Evolutionary conservation across 805 yeast genomes (phyloP).

Genomic region (Starmerella apis): DNA sequence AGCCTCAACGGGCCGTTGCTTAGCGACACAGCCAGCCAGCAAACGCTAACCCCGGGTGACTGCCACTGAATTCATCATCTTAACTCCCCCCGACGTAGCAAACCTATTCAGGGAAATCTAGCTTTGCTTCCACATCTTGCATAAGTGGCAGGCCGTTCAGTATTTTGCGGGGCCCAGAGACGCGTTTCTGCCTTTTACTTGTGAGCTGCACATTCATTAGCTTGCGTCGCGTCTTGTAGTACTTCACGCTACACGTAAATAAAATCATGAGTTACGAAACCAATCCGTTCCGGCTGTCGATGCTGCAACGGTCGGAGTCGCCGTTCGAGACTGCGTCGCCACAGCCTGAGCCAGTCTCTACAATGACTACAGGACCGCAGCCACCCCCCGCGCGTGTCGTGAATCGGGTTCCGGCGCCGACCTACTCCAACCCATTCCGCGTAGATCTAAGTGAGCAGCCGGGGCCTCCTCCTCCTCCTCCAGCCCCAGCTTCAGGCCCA

Average conservation of each 20-base stretch:
- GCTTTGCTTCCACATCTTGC: background rate
- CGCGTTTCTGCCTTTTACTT: background rate
- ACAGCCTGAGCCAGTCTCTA: background rate
- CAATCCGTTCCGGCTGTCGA: constrained; percentile 27
- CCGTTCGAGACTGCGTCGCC: constrained; percentile 24
- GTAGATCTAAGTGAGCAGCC: constrained; percentile 13
- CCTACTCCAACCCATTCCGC: constrained; percentile 14
- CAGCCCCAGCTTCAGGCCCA: too few species aligned
- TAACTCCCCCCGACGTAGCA: background rate
- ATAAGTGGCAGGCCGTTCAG: background rate
- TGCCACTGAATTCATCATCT: background rate
- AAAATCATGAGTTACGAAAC: constrained; percentile 19
- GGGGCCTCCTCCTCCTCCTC: background rate
- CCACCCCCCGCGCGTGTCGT: background rate
- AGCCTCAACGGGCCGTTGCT: background rate
- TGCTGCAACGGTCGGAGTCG: constrained; percentile 26
- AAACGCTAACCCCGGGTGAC: constrained; percentile 2
- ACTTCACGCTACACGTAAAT: background rate
- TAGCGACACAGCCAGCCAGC: constrained; percentile 5
- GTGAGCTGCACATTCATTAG: background rate
- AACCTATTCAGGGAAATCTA: background rate
- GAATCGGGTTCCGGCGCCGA: background rate
- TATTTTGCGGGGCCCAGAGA: background rate
- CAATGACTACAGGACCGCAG: constrained; percentile 2
- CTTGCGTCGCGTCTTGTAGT: background rate